A percentile compares a stretch with the other conserved stretches of the same genome.
phyloP scores from a whole-genome alignment of 2,329 filamentous ascomycete genomes.

The Fusarium denticulatum region DNA sequence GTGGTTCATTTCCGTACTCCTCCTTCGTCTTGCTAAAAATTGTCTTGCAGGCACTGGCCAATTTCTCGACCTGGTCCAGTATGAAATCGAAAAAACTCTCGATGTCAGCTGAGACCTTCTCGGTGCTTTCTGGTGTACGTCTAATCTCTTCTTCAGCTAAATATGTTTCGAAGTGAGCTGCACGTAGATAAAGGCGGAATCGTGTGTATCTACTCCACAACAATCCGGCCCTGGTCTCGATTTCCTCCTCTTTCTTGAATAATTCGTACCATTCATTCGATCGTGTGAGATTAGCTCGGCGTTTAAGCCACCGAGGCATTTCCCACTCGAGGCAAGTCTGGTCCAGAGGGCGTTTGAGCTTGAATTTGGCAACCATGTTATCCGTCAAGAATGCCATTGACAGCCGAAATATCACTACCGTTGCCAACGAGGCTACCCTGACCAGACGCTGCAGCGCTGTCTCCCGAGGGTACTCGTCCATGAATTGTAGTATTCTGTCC shows the following conservation, averaged over 20 bases:
- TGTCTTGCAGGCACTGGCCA: background rate
- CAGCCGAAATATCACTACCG: background rate
- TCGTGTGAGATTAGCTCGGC: background rate
- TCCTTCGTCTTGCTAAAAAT: background rate
- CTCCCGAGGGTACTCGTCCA: rapidly evolving
- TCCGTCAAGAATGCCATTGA: background rate
- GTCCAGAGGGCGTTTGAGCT: background rate
- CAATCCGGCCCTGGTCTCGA: background rate
- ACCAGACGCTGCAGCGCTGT: rapidly evolving
- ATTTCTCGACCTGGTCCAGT: background rate
- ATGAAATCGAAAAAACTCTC: background rate
- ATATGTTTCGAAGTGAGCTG: background rate
- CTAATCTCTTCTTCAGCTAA: background rate
- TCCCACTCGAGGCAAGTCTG: background rate
- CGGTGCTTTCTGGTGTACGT: background rate
- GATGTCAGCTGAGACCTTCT: rapidly evolving
- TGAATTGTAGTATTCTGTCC: background rate
- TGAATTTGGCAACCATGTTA: background rate
- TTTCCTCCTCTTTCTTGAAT: background rate
- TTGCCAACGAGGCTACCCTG: background rate
- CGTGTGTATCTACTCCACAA: background rate
- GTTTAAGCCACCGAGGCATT: background rate
- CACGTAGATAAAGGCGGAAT: background rate
- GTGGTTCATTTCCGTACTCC: background rate
- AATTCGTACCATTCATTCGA: background rate